Percentiles rank a stretch among this genome's conserved stretches.
Conservation (phyloP, 2,329 filamentous ascomycete genomes). For the Alternaria metachromatica region DNA sequence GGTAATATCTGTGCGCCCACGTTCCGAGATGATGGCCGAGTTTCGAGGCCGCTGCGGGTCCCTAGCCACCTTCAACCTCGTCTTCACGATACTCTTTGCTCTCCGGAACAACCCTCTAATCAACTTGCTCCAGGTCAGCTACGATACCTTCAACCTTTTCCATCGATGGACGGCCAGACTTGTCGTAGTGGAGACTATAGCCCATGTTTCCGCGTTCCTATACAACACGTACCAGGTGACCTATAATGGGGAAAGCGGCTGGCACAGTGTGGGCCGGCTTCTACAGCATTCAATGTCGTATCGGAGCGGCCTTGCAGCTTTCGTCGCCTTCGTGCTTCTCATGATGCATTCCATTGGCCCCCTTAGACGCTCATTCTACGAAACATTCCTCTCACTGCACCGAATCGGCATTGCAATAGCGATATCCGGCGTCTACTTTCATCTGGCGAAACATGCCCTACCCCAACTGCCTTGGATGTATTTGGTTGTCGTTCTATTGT, state of each 20-base stretch:
- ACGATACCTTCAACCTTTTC: constrained; percentile 79
- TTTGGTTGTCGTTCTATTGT: constrained; percentile 67
- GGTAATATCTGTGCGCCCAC: constrained; percentile 64
- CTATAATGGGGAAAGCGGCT: constrained; percentile 55
- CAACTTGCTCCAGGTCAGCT: constrained; percentile 70
- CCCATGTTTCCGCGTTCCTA: constrained; percentile 68
- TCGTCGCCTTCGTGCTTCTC: constrained; percentile 64
- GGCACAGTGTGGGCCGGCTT: constrained; percentile 36
- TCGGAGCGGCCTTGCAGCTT: constrained; percentile 67
- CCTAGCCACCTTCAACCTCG: constrained; percentile 76
- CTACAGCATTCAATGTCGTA: constrained; percentile 51
- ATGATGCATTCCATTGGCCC: constrained; percentile 70
- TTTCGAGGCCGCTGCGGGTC: constrained; percentile 70
- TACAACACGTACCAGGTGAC: constrained; percentile 47
- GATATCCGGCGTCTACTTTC: constrained; percentile 70
- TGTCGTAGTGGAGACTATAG: constrained; percentile 69
- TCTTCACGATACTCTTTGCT: constrained; percentile 73
- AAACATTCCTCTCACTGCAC: constrained; percentile 75
- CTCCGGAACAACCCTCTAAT: constrained; percentile 79
- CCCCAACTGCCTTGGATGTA: constrained; percentile 66
- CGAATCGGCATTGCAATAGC: constrained; percentile 66
- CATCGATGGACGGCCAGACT: constrained; percentile 80
- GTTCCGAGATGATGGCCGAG: constrained; percentile 71
- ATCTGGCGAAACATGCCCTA: constrained; percentile 61
- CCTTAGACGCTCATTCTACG: constrained; percentile 78